These are phyloP conservation scores for Paramecium sonneborni DNA, from an alignment of 73 alveolate genomes.

Conservation along the genomic window DNA sequence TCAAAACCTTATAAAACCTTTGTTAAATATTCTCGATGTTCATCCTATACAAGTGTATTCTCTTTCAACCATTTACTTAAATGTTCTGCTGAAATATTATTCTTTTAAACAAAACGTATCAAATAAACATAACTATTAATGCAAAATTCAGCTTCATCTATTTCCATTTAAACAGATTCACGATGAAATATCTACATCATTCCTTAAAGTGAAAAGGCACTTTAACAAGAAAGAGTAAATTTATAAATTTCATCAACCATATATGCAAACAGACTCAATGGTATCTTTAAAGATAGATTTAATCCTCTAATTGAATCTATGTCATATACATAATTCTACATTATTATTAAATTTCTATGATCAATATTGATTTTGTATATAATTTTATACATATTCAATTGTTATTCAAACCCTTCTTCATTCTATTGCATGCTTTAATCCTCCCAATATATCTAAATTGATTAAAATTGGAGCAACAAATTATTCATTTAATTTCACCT, in stretches of 20 bases:
- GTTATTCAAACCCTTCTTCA: too few species aligned
- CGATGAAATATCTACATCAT: constrained; percentile 37
- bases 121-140: background rate
- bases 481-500: background rate
- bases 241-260: constrained; percentile 28
- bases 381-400: background rate
- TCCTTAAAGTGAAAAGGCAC: background rate
- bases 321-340: constrained; percentile 54
- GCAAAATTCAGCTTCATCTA: background rate
- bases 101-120: background rate
- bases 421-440: background rate
- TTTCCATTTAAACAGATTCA: background rate
- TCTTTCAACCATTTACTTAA: constrained; percentile 42
- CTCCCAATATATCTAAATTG: background rate
- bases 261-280: background rate
- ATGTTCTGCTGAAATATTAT: background rate
- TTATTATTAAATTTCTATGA: background rate
- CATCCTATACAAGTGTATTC: constrained; percentile 25
- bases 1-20: background rate
- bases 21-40: constrained; percentile 1
- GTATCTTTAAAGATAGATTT: constrained; percentile 22
- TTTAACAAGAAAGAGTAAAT: background rate
- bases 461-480: background rate
- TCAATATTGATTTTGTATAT: background rate
- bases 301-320: constrained; percentile 50